phyloP scores from a whole-genome alignment of 805 yeast species.

The Saccharomycopsis sp. region DNA sequence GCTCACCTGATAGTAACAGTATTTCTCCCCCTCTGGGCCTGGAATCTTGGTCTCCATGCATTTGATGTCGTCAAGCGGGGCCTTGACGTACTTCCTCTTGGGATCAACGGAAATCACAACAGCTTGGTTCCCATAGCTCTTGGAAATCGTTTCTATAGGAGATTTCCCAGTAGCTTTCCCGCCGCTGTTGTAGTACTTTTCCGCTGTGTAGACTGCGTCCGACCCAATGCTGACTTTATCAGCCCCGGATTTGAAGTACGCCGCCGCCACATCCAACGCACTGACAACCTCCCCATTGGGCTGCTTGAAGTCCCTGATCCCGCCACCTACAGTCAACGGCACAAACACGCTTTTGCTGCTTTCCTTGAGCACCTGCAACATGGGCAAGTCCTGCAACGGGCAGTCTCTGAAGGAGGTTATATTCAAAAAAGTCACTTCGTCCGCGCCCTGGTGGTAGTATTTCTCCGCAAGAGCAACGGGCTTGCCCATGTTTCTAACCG shows the following conservation, averaged over 20 bases:
- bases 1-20: conserved; percentile 92
- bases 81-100: conserved; percentile 67
- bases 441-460: conserved; percentile 92
- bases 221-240: conserved; percentile 98
- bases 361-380: conserved; percentile 76
- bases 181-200: conserved; percentile 56
- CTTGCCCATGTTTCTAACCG: conserved; percentile 89
- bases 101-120: conserved; percentile 99
- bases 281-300: conserved; percentile 73
- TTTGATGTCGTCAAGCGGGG: conserved; percentile 39
- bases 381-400: conserved; percentile 88
- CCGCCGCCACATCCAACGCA: conserved; percentile 82
- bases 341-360: conserved; percentile 91
- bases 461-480: conserved; percentile 91
- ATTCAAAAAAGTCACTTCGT: conserved; percentile 89
- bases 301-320: conserved; percentile 83
- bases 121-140: conserved; percentile 91
- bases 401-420: conserved; percentile 94
- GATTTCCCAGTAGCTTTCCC: conserved; percentile 57
- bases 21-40: conserved; percentile 85
- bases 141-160: conserved; percentile 89
- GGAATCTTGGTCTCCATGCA: conserved; percentile 52
- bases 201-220: conserved; percentile 92
- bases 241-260: conserved; percentile 94
- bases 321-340: conserved; percentile 97